Base-by-base conservation (phyloP, 106 monocot species). In the Acanthochlamys bracteata region DNA sequence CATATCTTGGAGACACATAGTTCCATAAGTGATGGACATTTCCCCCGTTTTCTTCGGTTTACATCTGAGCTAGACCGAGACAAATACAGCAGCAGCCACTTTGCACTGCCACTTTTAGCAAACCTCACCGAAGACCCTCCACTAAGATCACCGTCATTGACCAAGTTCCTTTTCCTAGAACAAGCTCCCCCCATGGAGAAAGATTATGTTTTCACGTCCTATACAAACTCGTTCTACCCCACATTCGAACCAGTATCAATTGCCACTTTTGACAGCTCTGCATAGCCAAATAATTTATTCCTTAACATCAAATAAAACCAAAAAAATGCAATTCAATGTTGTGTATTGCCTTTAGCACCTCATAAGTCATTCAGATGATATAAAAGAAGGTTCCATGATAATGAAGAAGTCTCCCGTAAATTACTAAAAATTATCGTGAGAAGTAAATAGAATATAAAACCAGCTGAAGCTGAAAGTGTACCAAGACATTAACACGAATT, bases 141-240 rank as follows among this genome's bases (percentile, higher is more conserved):
- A 24, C 60, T 51, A 11, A 61, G 21, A 57, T 57, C 60, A 10
- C 69, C 83, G 24, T 78, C 88, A 8, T 86, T 79, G 16, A 79
- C 81, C 27, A 69, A 57, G 52, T 76, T 79, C 63, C 98, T 85
- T 61, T 89, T 99, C 70, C 98, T 92, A 7, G 98, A 99, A 53
- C 98, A 99, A 62, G 82, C 83, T 57, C 92, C 77, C 51, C 98
- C 98, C 98, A 99, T 99, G 53, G 22, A 58, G 19, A 64, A 24
- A 41, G 69, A 60, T 67, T 41, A 33, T 52, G 24, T 16, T 53
- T 45, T 60, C 52, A 15, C 40, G 55, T 58, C 67, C 25, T 39
- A 54, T 24, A 16, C 66, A 17, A 26, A 10, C 10, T 40, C 39
- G 17, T 3, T 19, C 39, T 39, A 61, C 39, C 25, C 7, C 39